Conservation (phyloP, 495 filamentous ascomycete species). For the Neurospora pannonica region DNA sequence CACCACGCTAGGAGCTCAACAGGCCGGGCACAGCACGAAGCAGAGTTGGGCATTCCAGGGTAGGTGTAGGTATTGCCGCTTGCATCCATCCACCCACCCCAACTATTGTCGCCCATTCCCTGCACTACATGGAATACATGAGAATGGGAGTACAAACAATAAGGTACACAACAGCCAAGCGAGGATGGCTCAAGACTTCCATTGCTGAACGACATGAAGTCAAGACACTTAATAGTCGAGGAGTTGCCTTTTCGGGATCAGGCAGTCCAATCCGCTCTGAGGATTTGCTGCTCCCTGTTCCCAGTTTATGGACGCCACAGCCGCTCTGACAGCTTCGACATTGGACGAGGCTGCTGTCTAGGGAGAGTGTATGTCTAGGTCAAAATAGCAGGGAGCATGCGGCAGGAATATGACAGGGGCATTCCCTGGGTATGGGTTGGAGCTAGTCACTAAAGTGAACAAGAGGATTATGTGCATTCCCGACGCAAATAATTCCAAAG, state of each 20-base stretch:
- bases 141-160: not conserved
- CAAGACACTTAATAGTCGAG: not conserved
- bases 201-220: not conserved
- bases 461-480: not conserved
- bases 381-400: not conserved
- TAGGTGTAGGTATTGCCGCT: not conserved
- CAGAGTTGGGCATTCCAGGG: not conserved
- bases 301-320: conserved; percentile 1
- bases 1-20: not conserved
- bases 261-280: not conserved
- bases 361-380: not conserved
- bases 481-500: not conserved
- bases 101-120: not conserved
- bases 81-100: not conserved
- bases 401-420: not conserved
- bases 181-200: not conserved
- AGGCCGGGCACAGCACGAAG: not conserved
- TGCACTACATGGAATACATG: not conserved
- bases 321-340: conserved; percentile 2
- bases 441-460: not conserved
- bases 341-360: conserved; percentile 1
- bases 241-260: not conserved
- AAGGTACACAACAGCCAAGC: not conserved
- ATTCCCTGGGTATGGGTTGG: not conserved
- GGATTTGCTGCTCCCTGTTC: not conserved